phyloP scores from a whole-genome alignment of 2,329 filamentous ascomycete species.

The Microcyclosporella mali region DNA sequence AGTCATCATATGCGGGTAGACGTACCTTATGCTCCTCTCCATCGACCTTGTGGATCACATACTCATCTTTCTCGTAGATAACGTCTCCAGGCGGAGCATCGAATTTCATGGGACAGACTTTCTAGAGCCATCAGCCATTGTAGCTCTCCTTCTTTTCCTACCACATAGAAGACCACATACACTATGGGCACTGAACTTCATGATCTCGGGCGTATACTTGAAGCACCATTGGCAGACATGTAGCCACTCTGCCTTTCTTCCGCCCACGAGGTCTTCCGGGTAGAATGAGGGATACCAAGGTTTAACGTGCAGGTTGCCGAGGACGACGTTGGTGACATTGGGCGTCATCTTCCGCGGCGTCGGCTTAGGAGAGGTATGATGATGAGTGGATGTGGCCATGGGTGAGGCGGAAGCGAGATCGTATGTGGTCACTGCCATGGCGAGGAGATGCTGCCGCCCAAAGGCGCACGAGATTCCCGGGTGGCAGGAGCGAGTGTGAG shows the following conservation, averaged over 20 bases:
- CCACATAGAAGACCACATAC: constrained; percentile 24
- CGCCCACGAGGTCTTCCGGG: constrained; percentile 54
- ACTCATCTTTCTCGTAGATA: constrained; percentile 72
- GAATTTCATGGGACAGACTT: constrained; percentile 38
- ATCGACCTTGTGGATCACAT: constrained; percentile 88
- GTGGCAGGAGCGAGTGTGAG: too few species aligned
- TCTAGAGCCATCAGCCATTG: constrained; percentile 30
- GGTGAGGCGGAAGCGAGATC: too few species aligned
- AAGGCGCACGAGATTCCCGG: too few species aligned
- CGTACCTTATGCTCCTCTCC: constrained; percentile 70
- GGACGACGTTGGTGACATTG: constrained; percentile 79
- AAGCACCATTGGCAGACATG: constrained; percentile 93
- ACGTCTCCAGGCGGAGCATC: constrained; percentile 58
- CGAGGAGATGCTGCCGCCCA: too few species aligned
- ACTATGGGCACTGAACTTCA: constrained; percentile 44
- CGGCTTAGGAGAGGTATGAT: too few species aligned
- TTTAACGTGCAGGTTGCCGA: constrained; percentile 76
- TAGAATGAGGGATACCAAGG: constrained; percentile 95
- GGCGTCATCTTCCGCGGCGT: too few species aligned
- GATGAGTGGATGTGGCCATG: too few species aligned
- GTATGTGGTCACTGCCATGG: too few species aligned
- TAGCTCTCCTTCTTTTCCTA: neutral
- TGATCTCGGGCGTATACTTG: constrained; percentile 66
- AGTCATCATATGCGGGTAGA: too few species aligned
- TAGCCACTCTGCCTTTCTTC: constrained; percentile 47